phyloP scores from a whole-genome alignment of 1,284 basidiomycete species.

The Moniliella sp. region DNA sequence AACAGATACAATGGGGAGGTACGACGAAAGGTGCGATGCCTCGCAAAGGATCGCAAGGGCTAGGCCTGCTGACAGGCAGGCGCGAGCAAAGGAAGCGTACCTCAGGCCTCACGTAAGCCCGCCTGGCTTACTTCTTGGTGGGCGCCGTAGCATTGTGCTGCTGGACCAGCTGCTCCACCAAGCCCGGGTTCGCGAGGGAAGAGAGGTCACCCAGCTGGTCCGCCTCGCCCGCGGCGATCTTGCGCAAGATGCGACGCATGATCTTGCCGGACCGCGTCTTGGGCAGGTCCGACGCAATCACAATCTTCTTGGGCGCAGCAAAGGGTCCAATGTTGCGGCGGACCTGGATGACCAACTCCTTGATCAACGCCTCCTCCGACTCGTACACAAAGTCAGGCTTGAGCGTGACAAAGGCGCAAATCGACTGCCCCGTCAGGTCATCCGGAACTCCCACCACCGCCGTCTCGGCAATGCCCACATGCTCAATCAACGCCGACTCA shows the following conservation, averaged over 20 bases:
- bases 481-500: constrained; percentile 77
- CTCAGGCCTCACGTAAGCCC: no score
- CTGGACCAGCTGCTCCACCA: constrained; percentile 8
- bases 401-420: constrained; percentile 38
- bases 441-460: constrained; percentile 39
- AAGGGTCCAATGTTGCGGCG: constrained; percentile 73
- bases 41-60: no score
- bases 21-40: no score
- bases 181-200: constrained; percentile 50
- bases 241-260: constrained; percentile 38
- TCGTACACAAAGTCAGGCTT: constrained; percentile 58
- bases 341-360: constrained; percentile 81
- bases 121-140: no score
- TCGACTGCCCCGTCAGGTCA: constrained; percentile 31
- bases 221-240: constrained; percentile 71
- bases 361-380: constrained; percentile 51
- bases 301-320: constrained; percentile 54
- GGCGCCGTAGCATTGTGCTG: constrained; percentile 1
- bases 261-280: constrained; percentile 85
- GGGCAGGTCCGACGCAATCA: constrained; percentile 60
- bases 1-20: no score
- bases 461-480: constrained; percentile 83
- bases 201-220: constrained; percentile 68
- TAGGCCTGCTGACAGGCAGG: no score
- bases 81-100: no score